Evolutionary conservation across 2,329 filamentous ascomycete species (phyloP).

Genomic region (Fusarium vanettenii): DNA sequence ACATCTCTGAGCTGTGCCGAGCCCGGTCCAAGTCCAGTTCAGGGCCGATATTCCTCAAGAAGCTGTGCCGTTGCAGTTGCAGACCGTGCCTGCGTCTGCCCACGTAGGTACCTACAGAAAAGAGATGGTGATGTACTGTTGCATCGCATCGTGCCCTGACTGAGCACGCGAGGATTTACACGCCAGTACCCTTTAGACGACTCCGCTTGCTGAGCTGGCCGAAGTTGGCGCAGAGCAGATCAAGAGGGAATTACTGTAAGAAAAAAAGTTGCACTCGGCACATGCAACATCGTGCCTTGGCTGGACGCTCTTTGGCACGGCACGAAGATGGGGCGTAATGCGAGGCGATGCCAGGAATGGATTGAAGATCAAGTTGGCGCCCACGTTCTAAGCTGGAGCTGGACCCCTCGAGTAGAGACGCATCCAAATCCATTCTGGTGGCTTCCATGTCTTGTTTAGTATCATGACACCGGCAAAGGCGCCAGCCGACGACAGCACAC

Average conservation of each 20-base stretch:
- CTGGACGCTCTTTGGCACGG: slow-evolving; percentile 3
- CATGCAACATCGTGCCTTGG: slow-evolving; percentile 16
- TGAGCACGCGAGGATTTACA: not conserved
- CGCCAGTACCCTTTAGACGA: slow-evolving; percentile 3
- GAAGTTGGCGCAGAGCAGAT: slow-evolving; percentile 28
- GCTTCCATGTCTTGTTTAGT: not conserved
- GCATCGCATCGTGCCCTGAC: slow-evolving; percentile 18
- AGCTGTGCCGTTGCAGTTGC: slow-evolving; percentile 7
- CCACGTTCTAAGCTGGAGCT: slow-evolving; percentile 5
- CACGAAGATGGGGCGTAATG: slow-evolving; percentile 12
- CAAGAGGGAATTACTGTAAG: not conserved
- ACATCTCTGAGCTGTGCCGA: not conserved
- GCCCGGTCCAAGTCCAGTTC: not conserved
- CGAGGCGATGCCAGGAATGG: slow-evolving; percentile 33
- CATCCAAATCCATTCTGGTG: slow-evolving; percentile 1
- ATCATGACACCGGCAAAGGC: slow-evolving; percentile 1
- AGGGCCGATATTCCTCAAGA: slow-evolving; percentile 11
- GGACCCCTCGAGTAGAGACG: not conserved
- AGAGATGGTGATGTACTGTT: slow-evolving; percentile 7
- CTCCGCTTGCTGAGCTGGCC: slow-evolving; percentile 43
- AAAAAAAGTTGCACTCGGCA: not conserved
- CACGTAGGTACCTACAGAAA: slow-evolving; percentile 3
- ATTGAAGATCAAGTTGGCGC: slow-evolving; percentile 35
- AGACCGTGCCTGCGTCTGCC: slow-evolving; percentile 29
- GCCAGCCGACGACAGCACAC: slow-evolving; percentile 1